Base-by-base conservation (phyloP, 1,139 yeast species). In the Diutina scorzettiae region DNA sequence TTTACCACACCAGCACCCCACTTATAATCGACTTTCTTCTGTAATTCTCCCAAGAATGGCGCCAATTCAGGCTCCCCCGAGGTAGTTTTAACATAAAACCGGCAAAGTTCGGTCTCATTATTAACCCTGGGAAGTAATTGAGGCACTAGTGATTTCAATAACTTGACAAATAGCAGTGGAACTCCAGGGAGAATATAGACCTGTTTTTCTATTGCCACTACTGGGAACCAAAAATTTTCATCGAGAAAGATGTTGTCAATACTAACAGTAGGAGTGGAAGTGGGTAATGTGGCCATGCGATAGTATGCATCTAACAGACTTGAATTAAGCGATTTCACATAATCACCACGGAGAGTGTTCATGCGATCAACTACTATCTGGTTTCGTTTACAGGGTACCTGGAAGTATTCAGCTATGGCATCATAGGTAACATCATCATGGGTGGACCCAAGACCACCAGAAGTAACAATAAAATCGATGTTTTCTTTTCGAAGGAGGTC, bases 391-490 rank as follows among this genome's bases (percentile, higher is more conserved):
- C 78, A 62, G 0, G 71, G 71, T 9, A 81, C 57, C 2, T 60
- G 60, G 52, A 68, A 85, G 18, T 83, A 81, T 48, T 70, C 71
- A 1, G 87, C 83, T 14, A 85, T 56, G 5, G 81, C 71, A 42
- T 76, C 77, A 56, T 86, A 85, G 0, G 95, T 84, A 45, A 85
- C 80, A 56, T 85, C 96, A 55, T 85, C 95, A 52, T 85, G 95
- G 0, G 95, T 86, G 3, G 94, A 84, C 0, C 96, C 96, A 47
- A 86, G 82, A 0, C 85, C 86, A 2, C 96, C 95, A 16, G 86
- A 75, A 1, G 95, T 84, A 16, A 84, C 71, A 5, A 85, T 71
- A 44, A 85, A 71, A 53, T 83, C 91, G 50, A 78, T 78, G 40
- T 71, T 63, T 18, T 64, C 55, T 25, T 71, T 60, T 19, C 58